Evolutionary conservation across 768 basidiomycete species (phyloP), one percentile per base, ranked within the genome.

Genomic region (Calocybe gangraenosa): DNA sequence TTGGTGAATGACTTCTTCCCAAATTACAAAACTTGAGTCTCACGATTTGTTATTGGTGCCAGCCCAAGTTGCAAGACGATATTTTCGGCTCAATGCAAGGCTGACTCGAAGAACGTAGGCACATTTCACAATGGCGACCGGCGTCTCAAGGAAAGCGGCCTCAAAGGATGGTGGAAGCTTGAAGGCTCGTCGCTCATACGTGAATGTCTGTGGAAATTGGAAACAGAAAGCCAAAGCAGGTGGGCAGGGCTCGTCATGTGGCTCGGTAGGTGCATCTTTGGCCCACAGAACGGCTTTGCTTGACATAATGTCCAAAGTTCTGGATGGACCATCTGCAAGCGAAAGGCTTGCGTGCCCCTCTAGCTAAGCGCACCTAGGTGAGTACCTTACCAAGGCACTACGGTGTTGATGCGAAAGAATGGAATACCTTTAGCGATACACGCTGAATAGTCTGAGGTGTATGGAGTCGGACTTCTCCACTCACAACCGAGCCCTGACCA

Each of bases 111-210:
- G 54, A n/a, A 54, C 58, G 49, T 69, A 71, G n/a, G 46, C 47
- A 47, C 63, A 67, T 49, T 59, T 63, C 22, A 60, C 64, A 40
- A 67, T 63, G 38, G 69, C 33, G 2, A 61, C 57, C 17, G 66
- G 63, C 5, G 65, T 52, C 17, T 58, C 63, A 8, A 63, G 55
- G 42, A 64, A 68, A 0, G 56, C 58, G 15, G 62, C 59, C 43
- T 70, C 66, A 48, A 68, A 71, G 1, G 71, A 65, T 3, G 71
- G 71, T 7, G 70, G 71, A 17, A 70, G 50, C 14, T 60, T 58
- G 45, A 57, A 65, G 17, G 48, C 40, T 35, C 56, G 60, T 7
- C 58, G 64, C 1, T 64, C 60, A 15, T 57, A 51, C 34, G 54
- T 45, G 46, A 65, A 71, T 10, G 57, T 61, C 40, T 45, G 38